These are phyloP conservation scores for Sporothrix pseudoabietina DNA, from an alignment of 2,329 filamentous ascomycete genomes.

Conservation along the genomic window DNA sequence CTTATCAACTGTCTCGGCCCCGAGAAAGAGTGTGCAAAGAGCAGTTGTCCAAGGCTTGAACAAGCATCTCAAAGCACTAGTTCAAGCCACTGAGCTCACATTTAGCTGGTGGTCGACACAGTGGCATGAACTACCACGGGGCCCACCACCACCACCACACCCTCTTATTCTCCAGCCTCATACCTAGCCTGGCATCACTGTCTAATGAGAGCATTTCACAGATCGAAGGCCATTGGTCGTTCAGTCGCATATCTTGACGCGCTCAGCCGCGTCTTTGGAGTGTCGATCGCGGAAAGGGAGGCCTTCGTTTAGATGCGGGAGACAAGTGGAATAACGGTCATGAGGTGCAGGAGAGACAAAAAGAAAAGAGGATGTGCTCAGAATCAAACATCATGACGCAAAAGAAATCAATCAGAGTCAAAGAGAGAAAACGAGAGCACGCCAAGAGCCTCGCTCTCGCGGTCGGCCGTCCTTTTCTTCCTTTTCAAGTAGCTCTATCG, in stretches of 20 bases:
- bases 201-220: neutral
- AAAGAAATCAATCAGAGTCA: neutral
- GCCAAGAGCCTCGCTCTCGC: neutral
- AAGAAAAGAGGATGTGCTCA: neutral
- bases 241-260: constrained; percentile 14
- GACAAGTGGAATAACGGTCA: neutral
- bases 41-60: too few species aligned
- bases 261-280: constrained; percentile 23
- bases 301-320: neutral
- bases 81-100: too few species aligned
- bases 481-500: neutral
- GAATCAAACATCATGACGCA: neutral
- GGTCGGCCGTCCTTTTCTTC: neutral
- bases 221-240: neutral
- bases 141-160: neutral
- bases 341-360: neutral
- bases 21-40: too few species aligned
- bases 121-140: neutral
- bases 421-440: neutral
- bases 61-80: neutral
- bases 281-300: constrained; percentile 16
- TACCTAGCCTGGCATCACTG: neutral
- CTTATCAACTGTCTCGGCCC: too few species aligned
- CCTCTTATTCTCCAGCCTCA: neutral
- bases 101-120: neutral